phyloP scores from a whole-genome alignment of 495 filamentous ascomycete species.

The Darksidea phi region DNA sequence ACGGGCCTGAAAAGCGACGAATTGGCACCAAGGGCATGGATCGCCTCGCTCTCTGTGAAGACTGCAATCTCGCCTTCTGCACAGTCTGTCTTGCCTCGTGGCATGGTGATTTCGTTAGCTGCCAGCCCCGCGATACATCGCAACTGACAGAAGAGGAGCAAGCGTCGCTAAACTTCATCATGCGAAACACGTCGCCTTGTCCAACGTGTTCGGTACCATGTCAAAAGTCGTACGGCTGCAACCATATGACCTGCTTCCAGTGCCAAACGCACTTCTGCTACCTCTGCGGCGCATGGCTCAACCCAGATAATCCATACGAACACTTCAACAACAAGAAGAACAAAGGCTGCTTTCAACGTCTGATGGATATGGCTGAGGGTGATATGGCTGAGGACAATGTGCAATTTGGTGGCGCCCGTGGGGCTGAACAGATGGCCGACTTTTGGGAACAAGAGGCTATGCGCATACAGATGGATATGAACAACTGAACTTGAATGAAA shows the following conservation, averaged over 20 bases:
- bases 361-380: constrained; percentile 82
- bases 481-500: neutral
- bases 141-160: constrained; percentile 80
- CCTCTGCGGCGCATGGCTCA: constrained; percentile 85
- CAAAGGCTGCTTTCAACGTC: constrained; percentile 70
- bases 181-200: constrained; percentile 76
- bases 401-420: constrained; percentile 21
- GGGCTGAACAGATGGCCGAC: constrained; percentile 14
- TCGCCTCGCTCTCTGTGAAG: constrained; percentile 78
- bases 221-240: constrained; percentile 92
- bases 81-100: constrained; percentile 69
- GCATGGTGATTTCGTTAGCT: constrained; percentile 78
- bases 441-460: constrained; percentile 24
- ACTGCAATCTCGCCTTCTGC: constrained; percentile 93
- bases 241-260: constrained; percentile 93
- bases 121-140: constrained; percentile 57
- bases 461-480: constrained; percentile 23
- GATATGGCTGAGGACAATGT: constrained; percentile 56
- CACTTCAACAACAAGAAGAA: constrained; percentile 72
- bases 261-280: constrained; percentile 96
- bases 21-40: constrained; percentile 40
- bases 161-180: constrained; percentile 77
- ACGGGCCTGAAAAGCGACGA: constrained; percentile 1
- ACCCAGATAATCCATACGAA: constrained; percentile 73
- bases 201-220: constrained; percentile 84